Evolutionary conservation across 2,329 filamentous ascomycete genomes (phyloP), one percentile per base, ranked within the genome.

Genomic region (Bipolaris zeicola): DNA sequence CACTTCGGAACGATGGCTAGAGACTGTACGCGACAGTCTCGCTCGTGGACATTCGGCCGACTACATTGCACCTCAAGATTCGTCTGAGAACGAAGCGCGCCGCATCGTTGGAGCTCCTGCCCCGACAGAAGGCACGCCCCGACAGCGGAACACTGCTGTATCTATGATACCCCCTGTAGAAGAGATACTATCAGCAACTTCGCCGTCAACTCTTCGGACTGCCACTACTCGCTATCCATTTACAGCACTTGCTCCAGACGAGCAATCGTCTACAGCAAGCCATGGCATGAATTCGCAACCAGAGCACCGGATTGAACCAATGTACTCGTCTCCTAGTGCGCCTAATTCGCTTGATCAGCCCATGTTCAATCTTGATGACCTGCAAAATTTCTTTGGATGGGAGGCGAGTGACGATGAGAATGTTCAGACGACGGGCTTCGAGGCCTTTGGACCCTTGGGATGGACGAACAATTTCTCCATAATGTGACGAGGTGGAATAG

Each of bases 341-440:
- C 56, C 62, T 6, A 34, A 44, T 6, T 54, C 52, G 4, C 50
- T 64, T 1, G 69, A 72, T 6, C 69, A 68, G 22, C 69, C 68
- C 11, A 68, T 72, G 42, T 71, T 73, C 36, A 68, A 73, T 24
- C 58, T 73, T 3, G 68, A 73, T 22, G 68, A 72, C 45, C 39
- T 73, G 2, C 70, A 73, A 24, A 72, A 73, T 18, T 73, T 73
- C 51, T 73, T 73, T 48, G 67, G 70, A 20, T 72, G 69, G 69
- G 66, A 69, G 18, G 65, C 64, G 20, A 68, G 51, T 31, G 61
- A 62, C 13, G 59, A 62, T 13, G 68, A 70, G 45, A 66, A 68
- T 38, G 65, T 62, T 16, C 69, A 69, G 38, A 60, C 64, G 1
- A 71, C 70, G 2, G 70, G 70, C 0, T 67, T 72, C 6, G 69